phyloP scores from a whole-genome alignment of 768 basidiomycete species.

The Chalciporus pseudorubinellus region DNA sequence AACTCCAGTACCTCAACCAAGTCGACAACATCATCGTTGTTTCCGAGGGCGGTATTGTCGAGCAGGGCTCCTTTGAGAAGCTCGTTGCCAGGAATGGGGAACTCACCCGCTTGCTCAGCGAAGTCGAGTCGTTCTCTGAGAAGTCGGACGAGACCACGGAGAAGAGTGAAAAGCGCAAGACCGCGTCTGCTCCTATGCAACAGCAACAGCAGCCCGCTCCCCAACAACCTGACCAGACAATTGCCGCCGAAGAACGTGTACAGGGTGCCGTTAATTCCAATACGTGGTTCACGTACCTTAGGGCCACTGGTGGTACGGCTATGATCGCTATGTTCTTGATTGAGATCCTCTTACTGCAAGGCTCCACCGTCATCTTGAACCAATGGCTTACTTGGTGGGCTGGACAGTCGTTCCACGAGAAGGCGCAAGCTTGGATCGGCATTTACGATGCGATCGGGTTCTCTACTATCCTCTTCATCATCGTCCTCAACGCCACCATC shows the following conservation, averaged over 20 bases:
- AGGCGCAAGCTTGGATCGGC: constrained; percentile 28
- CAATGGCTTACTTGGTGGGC: constrained; percentile 35
- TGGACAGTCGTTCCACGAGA: constrained; percentile 22
- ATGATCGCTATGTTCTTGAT: constrained; percentile 21
- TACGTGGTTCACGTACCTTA: constrained; percentile 34
- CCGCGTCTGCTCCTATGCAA: constrained; percentile 6
- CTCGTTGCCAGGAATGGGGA: constrained; percentile 31
- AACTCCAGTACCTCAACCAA: constrained; percentile 31
- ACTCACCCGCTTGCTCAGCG: constrained; percentile 26
- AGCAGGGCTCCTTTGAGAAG: constrained; percentile 43
- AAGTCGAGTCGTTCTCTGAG: constrained; percentile 12
- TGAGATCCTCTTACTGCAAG: constrained; percentile 23
- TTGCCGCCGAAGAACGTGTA: constrained; percentile 26
- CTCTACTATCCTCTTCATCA: constrained; percentile 14
- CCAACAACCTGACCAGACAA: constrained; percentile 16
- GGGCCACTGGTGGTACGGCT: constrained; percentile 24
- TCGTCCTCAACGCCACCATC: constrained; percentile 25
- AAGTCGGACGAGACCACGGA: constrained; percentile 5
- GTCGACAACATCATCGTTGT: constrained; percentile 49
- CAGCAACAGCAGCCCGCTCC: constrained; percentile 11
- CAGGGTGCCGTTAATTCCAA: constrained; percentile 21
- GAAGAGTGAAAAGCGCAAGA: constrained; percentile 24
- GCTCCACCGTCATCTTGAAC: constrained; percentile 21
- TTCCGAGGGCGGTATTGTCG: constrained; percentile 42
- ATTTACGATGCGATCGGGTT: constrained; percentile 29